phyloP scores from a whole-genome alignment of 2,329 filamentous ascomycete genomes.

The Neofusicoccum sp. region DNA sequence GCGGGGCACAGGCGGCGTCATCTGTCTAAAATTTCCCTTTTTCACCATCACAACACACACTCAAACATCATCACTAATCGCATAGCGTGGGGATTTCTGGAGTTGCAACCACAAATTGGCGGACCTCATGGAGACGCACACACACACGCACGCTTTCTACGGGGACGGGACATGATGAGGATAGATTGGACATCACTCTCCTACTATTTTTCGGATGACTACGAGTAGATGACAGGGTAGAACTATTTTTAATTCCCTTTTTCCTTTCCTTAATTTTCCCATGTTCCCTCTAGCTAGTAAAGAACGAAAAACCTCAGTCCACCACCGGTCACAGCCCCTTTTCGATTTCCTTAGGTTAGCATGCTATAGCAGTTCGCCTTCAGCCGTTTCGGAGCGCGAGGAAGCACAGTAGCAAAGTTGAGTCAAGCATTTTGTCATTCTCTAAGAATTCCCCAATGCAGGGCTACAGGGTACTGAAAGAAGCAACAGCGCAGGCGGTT shows the following conservation, averaged over 20 bases:
- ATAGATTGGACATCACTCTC: conserved; percentile 17
- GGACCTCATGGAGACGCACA: conserved; percentile 9
- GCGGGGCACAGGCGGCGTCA: conserved; percentile 19
- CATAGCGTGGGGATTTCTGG: conserved; percentile 17
- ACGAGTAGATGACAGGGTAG: conserved; percentile 19
- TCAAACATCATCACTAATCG: conserved; percentile 18
- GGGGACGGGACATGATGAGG: conserved; percentile 12
- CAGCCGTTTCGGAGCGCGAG: not conserved
- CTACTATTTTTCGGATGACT: conserved; percentile 7
- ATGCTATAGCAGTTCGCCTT: not conserved
- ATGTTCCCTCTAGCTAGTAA: conserved; percentile 6
- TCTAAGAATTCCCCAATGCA: not conserved
- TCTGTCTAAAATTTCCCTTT: conserved; percentile 13
- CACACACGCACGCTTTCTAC: not conserved
- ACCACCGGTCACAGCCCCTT: not conserved
- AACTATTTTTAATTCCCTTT: conserved; percentile 15
- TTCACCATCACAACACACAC: not conserved
- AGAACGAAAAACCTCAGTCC: not conserved
- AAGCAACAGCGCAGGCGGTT: not conserved
- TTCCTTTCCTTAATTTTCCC: not conserved
- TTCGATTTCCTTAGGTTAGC: not conserved
- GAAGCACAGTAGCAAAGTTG: not conserved
- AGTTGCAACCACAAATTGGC: conserved; percentile 17
- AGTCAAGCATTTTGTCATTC: not conserved
- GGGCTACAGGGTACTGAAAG: not conserved